Evolutionary conservation across 192 early-diverging fungal species (phyloP).

Genomic region (Backusella australiensis): DNA sequence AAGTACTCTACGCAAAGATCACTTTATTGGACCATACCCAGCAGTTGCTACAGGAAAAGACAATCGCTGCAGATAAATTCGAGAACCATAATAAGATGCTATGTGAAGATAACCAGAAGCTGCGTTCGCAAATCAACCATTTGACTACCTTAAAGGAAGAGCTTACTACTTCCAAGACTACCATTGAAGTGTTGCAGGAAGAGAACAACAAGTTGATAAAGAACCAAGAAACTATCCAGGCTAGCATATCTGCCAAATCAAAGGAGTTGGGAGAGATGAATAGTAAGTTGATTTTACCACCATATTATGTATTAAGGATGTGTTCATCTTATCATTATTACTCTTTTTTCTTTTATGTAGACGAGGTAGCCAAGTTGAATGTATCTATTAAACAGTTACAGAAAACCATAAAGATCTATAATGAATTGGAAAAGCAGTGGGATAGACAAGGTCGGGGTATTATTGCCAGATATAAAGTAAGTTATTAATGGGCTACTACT

Average conservation of each 20-base stretch:
- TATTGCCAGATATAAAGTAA: background rate
- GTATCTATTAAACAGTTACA: background rate
- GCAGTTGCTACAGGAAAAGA: background rate
- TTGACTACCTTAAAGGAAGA: background rate
- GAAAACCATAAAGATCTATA: background rate
- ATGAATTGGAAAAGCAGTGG: background rate
- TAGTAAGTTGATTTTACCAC: background rate
- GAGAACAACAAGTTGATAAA: background rate
- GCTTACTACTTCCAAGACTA: background rate
- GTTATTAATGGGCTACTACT: background rate
- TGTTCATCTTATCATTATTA: background rate
- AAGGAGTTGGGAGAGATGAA: background rate
- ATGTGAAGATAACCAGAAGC: background rate
- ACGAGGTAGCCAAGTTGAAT: background rate
- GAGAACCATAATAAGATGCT: background rate
- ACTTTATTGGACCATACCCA: background rate
- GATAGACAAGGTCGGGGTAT: background rate
- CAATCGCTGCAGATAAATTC: background rate
- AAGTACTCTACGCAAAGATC: background rate
- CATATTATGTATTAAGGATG: background rate
- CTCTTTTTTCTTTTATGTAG: background rate
- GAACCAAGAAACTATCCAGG: background rate
- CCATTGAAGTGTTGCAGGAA: background rate
- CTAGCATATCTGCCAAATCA: background rate
- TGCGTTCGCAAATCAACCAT: background rate